Conservation (phyloP, 805 yeast species). For the Metschnikowia drakensbergensis region DNA sequence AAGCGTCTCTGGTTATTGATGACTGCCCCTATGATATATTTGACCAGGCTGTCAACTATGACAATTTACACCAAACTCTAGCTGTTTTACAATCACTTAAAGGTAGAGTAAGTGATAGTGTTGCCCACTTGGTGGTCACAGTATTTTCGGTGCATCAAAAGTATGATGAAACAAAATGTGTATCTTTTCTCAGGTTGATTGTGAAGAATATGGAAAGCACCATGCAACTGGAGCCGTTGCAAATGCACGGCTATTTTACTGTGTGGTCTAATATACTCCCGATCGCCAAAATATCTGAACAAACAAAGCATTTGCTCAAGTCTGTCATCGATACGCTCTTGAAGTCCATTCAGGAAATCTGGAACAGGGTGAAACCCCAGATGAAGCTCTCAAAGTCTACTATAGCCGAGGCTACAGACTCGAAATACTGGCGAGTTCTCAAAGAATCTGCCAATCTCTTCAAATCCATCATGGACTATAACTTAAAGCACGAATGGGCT, state of each 20-base stretch:
- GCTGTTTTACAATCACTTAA: constrained; percentile 36
- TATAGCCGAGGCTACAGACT: constrained; percentile 15
- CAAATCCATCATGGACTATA: constrained; percentile 37
- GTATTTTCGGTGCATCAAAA: constrained; percentile 25
- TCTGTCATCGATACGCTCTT: constrained; percentile 20
- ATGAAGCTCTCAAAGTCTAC: constrained; percentile 30
- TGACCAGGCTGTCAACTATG: background rate
- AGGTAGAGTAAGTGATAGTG: constrained; percentile 73
- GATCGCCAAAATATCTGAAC: background rate
- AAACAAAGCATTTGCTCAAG: constrained; percentile 14
- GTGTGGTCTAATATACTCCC: constrained; percentile 32
- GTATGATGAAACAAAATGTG: constrained; percentile 3
- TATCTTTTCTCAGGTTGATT: constrained; percentile 8
- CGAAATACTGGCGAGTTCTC: constrained; percentile 8
- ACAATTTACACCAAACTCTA: constrained; percentile 7
- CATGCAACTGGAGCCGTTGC: constrained; percentile 32
- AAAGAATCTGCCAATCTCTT: constrained; percentile 64
- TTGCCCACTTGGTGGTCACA: constrained; percentile 62
- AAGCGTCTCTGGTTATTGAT: constrained; percentile 9
- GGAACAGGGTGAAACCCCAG: constrained; percentile 13
- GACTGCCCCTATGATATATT: constrained; percentile 11
- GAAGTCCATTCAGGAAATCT: background rate
- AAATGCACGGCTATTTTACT: constrained; percentile 65
- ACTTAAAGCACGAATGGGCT: constrained; percentile 2
- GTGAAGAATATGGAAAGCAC: constrained; percentile 3